Conservation (phyloP, 495 filamentous ascomycete genomes). For the Lindgomyces ingoldianus region DNA sequence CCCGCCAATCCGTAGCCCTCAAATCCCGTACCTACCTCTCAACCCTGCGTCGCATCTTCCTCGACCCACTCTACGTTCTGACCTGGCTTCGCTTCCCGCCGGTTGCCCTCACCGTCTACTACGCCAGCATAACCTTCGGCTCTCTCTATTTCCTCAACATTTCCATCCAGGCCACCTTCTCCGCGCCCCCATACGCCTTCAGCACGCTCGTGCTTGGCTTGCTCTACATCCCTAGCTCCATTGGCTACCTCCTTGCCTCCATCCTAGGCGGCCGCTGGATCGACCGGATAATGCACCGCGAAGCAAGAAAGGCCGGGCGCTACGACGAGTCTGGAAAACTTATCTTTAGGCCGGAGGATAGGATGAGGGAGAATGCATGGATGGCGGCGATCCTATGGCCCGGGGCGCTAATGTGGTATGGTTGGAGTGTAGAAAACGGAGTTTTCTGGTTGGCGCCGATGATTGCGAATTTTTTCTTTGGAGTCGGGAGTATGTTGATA, state of each 20-base stretch:
- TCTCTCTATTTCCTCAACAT: slow-evolving; percentile 87
- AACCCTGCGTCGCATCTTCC: slow-evolving; percentile 63
- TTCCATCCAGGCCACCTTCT: slow-evolving; percentile 76
- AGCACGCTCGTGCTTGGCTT: slow-evolving; percentile 72
- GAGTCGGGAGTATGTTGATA: slow-evolving; percentile 84
- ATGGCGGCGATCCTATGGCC: slow-evolving; percentile 77
- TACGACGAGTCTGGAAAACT: slow-evolving; percentile 70
- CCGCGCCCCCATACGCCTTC: slow-evolving; percentile 71
- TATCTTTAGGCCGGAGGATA: slow-evolving; percentile 78
- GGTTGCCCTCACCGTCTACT: slow-evolving; percentile 77
- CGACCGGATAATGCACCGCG: slow-evolving; percentile 83
- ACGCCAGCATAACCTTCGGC: slow-evolving; percentile 78
- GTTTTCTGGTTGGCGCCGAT: slow-evolving; percentile 64
- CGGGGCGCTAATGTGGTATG: slow-evolving; percentile 64
- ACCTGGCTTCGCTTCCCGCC: slow-evolving; percentile 79
- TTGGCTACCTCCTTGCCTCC: slow-evolving; percentile 76
- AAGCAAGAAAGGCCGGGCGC: slow-evolving; percentile 69
- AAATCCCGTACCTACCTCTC: slow-evolving; percentile 56
- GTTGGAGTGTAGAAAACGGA: slow-evolving; percentile 62
- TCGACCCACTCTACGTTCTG: slow-evolving; percentile 80
- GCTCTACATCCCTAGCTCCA: slow-evolving; percentile 75
- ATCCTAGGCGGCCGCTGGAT: slow-evolving; percentile 82
- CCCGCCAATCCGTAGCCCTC: slow-evolving; percentile 60
- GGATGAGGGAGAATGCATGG: slow-evolving; percentile 89
- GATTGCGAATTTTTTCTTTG: slow-evolving; percentile 87